These are phyloP conservation scores for Cyberlindnera euphorbiae DNA, from an alignment of 805 yeast genomes.

Conservation along the genomic window DNA sequence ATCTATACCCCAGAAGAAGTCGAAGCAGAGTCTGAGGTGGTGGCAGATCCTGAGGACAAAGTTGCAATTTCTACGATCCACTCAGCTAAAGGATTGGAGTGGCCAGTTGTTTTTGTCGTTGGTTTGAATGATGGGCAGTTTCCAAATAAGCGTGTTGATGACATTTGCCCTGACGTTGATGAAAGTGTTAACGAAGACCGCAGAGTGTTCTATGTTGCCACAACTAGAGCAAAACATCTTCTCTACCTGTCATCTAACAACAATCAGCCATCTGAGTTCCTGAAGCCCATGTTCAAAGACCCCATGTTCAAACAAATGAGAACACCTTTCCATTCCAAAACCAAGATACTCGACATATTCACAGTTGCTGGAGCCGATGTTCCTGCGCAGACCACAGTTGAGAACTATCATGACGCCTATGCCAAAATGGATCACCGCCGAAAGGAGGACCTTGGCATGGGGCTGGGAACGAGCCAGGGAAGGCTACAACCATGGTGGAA, in stretches of 20 bases:
- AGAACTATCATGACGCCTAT: background rate
- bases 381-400: background rate
- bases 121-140: slow-evolving; percentile 61
- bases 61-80: slow-evolving; percentile 78
- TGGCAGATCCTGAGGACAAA: slow-evolving; percentile 23
- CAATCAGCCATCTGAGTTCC: slow-evolving; percentile 7
- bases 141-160: slow-evolving; percentile 46
- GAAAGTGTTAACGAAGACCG: slow-evolving; percentile 65
- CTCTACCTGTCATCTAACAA: slow-evolving; percentile 36
- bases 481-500: too few relatives aligned
- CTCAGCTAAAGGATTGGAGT: slow-evolving; percentile 89
- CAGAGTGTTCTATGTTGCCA: slow-evolving; percentile 81
- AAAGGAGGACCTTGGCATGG: slow-evolving; percentile 19
- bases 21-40: slow-evolving; percentile 21
- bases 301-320: background rate
- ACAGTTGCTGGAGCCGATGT: background rate
- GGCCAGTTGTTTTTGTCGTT: slow-evolving; percentile 89
- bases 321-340: too few relatives aligned
- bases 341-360: too few relatives aligned
- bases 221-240: slow-evolving; percentile 71
- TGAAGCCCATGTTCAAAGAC: slow-evolving; percentile 11
- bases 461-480: too few relatives aligned
- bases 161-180: slow-evolving; percentile 10
- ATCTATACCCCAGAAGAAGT: slow-evolving; percentile 28
- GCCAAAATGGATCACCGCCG: background rate